A percentile compares a stretch with the other conserved stretches of the same genome.
Conservation (phyloP, 176 grass and related monocot species). For the Triticum aestivum region DNA sequence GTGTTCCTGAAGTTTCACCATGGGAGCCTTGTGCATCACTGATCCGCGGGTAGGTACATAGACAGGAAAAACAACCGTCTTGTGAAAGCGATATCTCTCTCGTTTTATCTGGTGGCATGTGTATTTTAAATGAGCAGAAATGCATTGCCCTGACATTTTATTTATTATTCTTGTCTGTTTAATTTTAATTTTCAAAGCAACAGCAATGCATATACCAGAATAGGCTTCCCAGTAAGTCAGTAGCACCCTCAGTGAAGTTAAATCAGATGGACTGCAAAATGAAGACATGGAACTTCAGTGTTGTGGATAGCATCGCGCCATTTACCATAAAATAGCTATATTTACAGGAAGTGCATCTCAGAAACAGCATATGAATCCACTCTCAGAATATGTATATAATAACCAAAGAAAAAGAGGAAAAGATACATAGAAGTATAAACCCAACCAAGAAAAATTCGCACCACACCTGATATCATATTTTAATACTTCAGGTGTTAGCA, state of each 20-base stretch:
- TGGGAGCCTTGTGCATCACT: background rate
- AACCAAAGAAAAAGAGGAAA: background rate
- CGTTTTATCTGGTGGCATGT: background rate
- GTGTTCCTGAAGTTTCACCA: constrained; percentile 30
- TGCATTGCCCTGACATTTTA: background rate
- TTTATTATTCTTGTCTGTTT: background rate
- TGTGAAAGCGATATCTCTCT: background rate
- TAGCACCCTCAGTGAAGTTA: background rate
- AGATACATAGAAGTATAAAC: background rate
- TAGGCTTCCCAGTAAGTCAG: background rate
- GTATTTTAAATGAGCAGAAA: background rate
- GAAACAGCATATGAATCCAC: background rate
- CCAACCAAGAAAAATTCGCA: background rate
- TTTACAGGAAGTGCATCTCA: background rate
- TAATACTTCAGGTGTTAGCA: background rate
- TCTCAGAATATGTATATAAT: too few relatives aligned
- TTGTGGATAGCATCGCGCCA: background rate
- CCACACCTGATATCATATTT: background rate
- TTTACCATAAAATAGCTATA: background rate
- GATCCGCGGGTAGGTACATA: background rate
- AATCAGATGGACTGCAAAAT: background rate
- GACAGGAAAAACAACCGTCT: background rate
- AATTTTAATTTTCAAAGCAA: background rate
- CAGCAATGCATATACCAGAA: background rate
- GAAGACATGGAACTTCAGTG: background rate